A percentile compares a stretch with the other conserved stretches of the same genome.
Evolutionary conservation across 306 rosid species (phyloP).

Genomic region (Chamaecrista fasciculata): DNA sequence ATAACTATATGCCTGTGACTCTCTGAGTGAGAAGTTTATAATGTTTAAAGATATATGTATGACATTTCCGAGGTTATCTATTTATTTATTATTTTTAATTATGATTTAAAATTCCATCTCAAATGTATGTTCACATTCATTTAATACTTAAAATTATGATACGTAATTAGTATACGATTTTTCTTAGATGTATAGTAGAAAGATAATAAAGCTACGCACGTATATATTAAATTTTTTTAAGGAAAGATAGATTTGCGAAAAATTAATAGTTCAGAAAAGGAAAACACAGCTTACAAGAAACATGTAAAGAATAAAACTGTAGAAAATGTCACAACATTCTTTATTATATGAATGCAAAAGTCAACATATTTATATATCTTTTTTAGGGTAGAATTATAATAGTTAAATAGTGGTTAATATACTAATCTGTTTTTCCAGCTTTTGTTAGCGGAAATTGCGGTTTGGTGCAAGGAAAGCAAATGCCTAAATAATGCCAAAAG

Average conservation of each 20-base stretch:
- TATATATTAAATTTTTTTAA: no score
- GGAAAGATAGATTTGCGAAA: neutral
- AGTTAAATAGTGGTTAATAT: neutral
- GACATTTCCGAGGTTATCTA: no score
- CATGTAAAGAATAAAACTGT: neutral
- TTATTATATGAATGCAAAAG: neutral
- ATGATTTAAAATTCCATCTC: no score
- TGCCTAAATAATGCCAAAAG: neutral
- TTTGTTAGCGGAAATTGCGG: conserved; percentile 36
- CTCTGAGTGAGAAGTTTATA: no score
- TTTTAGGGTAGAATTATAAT: neutral
- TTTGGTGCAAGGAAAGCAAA: conserved; percentile 15
- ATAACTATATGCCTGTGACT: no score
- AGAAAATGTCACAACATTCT: neutral
- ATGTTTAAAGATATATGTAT: no score
- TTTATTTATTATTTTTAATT: no score
- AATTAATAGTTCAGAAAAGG: neutral
- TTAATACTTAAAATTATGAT: no score
- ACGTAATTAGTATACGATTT: no score
- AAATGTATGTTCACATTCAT: no score
- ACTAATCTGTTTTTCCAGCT: conserved; percentile 23
- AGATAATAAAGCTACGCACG: no score
- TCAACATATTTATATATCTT: conserved; percentile 4
- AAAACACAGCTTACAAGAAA: neutral
- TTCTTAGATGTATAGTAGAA: no score